Base-by-base conservation (phyloP, 495 filamentous ascomycete species). In the Xanthoparmelia taractica region DNA sequence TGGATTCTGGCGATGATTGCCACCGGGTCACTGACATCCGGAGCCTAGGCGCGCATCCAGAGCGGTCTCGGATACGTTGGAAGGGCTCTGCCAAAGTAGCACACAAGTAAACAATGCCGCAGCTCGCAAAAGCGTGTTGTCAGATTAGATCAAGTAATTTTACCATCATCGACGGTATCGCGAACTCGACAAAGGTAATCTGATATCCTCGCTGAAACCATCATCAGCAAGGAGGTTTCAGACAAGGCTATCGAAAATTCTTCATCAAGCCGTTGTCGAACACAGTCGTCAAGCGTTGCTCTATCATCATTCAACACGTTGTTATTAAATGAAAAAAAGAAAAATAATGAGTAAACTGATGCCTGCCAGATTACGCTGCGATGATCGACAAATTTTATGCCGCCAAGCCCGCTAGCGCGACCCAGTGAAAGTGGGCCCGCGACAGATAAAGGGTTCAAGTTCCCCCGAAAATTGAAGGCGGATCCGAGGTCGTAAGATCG, bases 101-200 rank as follows among this genome's bases (percentile, higher is more conserved):
- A 52, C 6, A 7, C 27, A 52, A 18, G 27, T 13, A 12, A 10
- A 7, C 17, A 18, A 0, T 11, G 12, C 10, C 4, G 17, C 7
- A 33, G 17, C 29, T 33, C 15, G 17, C 2, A 12, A 10, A 6
- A 20, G 23, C 13, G 43, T 50, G 66, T 65, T 68, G 68, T 82
- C 79, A 79, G 79, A 82, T 82, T 82, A 82, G 79, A 82, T 82
- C 79, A 82, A 82, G 79, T 80, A 71, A 76, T 76, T 78, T 76
- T 66, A 59, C 77, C 76, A 61, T 78, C 79, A 81, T 62, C 68
- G 71, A 77, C 66, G 67, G 65, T 52, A 43, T 57, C 41, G 52
- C 60, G 27, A 57, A 57, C 38, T 17, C 37, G 52, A 50, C 31
- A 45, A 50, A 47, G 54, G 34, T 25, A 38, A 54, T 54, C 58